A percentile compares a stretch with the other conserved stretches of the same genome.
Conservation (phyloP, 2,329 filamentous ascomycete genomes). For the Colletotrichum truncatum region DNA sequence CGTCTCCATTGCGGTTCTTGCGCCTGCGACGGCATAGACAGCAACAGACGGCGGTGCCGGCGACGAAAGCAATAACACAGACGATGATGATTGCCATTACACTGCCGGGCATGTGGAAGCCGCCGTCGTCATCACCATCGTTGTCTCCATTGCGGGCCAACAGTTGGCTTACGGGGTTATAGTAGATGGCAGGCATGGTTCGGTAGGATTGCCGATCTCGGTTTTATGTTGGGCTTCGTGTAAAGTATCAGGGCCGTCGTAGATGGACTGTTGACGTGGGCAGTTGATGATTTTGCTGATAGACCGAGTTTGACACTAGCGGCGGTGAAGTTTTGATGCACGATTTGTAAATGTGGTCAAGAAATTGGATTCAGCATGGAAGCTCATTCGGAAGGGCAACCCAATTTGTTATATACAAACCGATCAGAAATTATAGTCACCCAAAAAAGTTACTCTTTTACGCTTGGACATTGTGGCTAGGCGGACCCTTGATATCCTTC, state of each 20-base stretch:
- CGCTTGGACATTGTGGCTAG: background rate
- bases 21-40: conserved; percentile 9
- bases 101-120: background rate
- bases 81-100: conserved; percentile 10
- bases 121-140: background rate
- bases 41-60: background rate
- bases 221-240: background rate
- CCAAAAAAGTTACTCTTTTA: background rate
- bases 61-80: background rate
- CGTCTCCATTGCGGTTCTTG: background rate
- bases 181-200: background rate
- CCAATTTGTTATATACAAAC: conserved; percentile 1
- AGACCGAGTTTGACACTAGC: too few relatives aligned
- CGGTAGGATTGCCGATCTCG: background rate
- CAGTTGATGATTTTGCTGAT: too few relatives aligned
- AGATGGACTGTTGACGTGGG: too few relatives aligned
- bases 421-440: background rate
- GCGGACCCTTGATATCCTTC: conserved; percentile 3
- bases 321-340: too few relatives aligned
- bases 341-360: too few relatives aligned
- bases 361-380: too few relatives aligned
- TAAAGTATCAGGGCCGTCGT: too few relatives aligned
- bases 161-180: background rate
- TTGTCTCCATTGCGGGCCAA: conserved; percentile 2
- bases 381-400: background rate